Percentiles rank a stretch among this genome's conserved stretches.
Conservation (phyloP, 129 eudicot genomes). For the Mikania micrantha region DNA sequence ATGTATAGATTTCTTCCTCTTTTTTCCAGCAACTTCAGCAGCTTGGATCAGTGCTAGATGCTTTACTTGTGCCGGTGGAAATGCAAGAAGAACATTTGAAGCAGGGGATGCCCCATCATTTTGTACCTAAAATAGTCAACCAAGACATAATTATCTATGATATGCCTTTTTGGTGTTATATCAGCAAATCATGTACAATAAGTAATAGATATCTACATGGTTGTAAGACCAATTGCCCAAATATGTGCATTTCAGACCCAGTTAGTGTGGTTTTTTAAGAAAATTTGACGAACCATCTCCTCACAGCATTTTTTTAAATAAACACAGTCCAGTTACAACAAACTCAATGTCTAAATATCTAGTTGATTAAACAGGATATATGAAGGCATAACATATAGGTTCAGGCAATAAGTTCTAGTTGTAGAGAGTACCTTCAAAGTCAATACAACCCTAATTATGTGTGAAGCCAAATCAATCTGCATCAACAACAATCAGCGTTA, state of each 20-base stretch:
- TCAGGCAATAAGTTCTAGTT: neutral
- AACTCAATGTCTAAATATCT: neutral
- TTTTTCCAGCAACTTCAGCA: slow-evolving; percentile 60
- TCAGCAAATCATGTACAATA: neutral
- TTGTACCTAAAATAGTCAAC: slow-evolving; percentile 57
- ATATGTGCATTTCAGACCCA: neutral
- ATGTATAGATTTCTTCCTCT: slow-evolving; percentile 61
- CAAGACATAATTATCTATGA: neutral
- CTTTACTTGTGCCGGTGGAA: slow-evolving; percentile 63
- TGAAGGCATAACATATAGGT: neutral
- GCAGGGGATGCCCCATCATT: slow-evolving; percentile 61
- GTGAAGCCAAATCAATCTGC: slow-evolving; percentile 96
- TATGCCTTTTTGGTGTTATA: neutral
- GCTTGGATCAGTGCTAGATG: slow-evolving; percentile 76
- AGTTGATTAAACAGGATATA: neutral
- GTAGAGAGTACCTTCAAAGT: slow-evolving; percentile 63
- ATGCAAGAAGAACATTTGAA: slow-evolving; percentile 70
- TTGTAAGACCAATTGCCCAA: neutral
- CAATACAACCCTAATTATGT: slow-evolving; percentile 68
- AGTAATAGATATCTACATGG: slow-evolving; percentile 5
- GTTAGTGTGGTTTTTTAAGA: neutral
- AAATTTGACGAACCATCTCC: neutral
- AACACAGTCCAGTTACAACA: neutral
- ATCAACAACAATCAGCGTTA: slow-evolving; percentile 25
- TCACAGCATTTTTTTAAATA: neutral